Base-by-base conservation (phyloP, 2,329 filamentous ascomycete species). In the Fusarium mundagurra region DNA sequence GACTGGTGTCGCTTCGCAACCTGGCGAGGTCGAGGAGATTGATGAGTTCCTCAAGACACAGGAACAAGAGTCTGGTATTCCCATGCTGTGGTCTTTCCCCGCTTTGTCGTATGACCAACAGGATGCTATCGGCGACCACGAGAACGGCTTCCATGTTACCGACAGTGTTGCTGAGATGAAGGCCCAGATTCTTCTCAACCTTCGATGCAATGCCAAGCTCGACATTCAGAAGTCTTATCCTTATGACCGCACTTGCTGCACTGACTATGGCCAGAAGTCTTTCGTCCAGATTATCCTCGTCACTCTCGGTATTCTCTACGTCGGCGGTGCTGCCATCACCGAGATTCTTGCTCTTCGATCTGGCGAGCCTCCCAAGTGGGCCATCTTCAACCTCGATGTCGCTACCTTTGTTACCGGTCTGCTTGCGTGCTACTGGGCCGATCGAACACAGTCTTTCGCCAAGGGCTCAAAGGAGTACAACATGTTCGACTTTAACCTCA, bases 241-340 rank as follows among this genome's bases (percentile, higher is more conserved):
- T 1, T 86, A 85, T 71, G 81, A 85, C 55, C 82, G 85, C 61
- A 89, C 88, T 14, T 90, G 88, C 77, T 90, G 88, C 74, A 86
- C 81, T 50, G 83, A 83, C 48, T 89, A 89, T 71, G 77, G 81
- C 13, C 58, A 58, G 14, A 76, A 68, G 33, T 67, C 77, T 3
- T 65, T 72, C 13, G 51, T 79, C 3, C 80, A 81, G 63, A 31
- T 74, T 7, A 34, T 73, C 1, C 41, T 80, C 6, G 67, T 82
- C 8, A 44, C 60, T 4, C 33, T 77, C 11, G 74, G 70, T 4
- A 34, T 76, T 1, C 17, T 69, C 3, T 80, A 71, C 24, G 66
- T 78, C 13, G 57, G 64, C 4, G 73, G 55, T 33, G 75, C 74
- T 3, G 43, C 74, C 22, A n/a, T 74, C 24, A 45, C 58, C 4